Base-by-base conservation (phyloP, 192 early-diverging fungal genomes). In the Entomortierella beljakovae region DNA sequence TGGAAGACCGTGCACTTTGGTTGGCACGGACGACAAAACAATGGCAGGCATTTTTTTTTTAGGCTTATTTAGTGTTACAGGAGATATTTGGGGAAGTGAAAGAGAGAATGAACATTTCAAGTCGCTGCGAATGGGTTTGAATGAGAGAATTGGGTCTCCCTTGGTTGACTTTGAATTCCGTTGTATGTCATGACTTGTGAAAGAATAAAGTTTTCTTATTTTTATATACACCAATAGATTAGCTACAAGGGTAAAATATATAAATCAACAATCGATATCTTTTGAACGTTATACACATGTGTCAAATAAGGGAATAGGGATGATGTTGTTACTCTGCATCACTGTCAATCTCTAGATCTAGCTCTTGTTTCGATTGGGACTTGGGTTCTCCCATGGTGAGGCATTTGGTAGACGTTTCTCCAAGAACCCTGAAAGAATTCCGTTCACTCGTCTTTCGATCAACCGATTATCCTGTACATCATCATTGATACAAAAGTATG, bases 401-500 rank as follows among this genome's bases (percentile, higher is more conserved):
- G 58, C 42, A 5, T 34, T 26, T 10, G 64, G 64, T 8, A 76
- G 57, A 18, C 72, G 64, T 1, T n/a, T 23, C 18, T 68, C 22
- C 53, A 76, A 48, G 22, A 76, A 76, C 6, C 5, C 22, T 7
- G 55, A 38, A 25, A 76, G 68, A 15, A 48, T 16, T 0, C 25
- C 34, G 25, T 31, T 34, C 4, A 74, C 71, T 38, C 58, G 32
- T 23, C 37, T 38, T 1, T 53, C 51, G 20, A 74, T 65, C 53
- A 61, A 28, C 5, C 49, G 57, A 51, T 53, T 65, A 28, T 74
- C 56, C 13, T 52, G 54, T 6, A 77, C 61, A 53, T 77, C 65
- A 42, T 77, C 74, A 34, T 77, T 77, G 55, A 77, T 64, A 29
- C 74, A 77, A 33, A 77, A 77, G 49, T 59, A 77, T 43, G 49